These are phyloP conservation scores for Phytophthora pseudosyringae DNA, from an alignment of 352 stramenopile species.

Conservation along the genomic window DNA sequence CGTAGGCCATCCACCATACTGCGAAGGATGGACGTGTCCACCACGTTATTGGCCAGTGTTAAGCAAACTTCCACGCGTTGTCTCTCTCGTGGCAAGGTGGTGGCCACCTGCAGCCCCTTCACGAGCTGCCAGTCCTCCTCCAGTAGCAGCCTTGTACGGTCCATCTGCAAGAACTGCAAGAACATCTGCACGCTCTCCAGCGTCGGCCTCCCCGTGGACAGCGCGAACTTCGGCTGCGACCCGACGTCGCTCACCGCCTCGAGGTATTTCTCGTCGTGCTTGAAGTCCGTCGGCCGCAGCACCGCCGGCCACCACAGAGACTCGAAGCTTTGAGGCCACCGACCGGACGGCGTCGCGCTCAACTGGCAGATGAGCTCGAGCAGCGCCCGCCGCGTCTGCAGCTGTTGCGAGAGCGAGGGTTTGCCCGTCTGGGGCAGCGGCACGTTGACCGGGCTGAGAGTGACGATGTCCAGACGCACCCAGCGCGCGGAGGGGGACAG, in stretches of 20 bases:
- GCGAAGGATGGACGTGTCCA: slow-evolving; percentile 27
- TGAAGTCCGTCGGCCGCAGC: slow-evolving; percentile 14
- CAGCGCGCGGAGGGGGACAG: slow-evolving; percentile 21
- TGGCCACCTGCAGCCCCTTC: neutral
- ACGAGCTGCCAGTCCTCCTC: slow-evolving; percentile 20
- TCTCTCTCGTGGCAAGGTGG: neutral
- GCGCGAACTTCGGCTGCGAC: slow-evolving; percentile 8
- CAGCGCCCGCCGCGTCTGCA: slow-evolving; percentile 18
- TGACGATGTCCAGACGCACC: slow-evolving; percentile 18
- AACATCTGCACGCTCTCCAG: slow-evolving; percentile 27
- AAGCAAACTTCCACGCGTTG: slow-evolving; percentile 26
- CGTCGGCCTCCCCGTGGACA: slow-evolving; percentile 22
- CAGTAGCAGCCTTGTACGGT: slow-evolving; percentile 3
- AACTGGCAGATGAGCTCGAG: slow-evolving; percentile 32
- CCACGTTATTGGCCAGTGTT: slow-evolving; percentile 12
- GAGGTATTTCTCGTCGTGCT: slow-evolving; percentile 20
- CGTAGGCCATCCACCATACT: slow-evolving; percentile 17
- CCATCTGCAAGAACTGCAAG: slow-evolving; percentile 29
- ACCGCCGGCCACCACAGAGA: slow-evolving; percentile 26
- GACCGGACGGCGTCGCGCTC: slow-evolving; percentile 13
- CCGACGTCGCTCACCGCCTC: slow-evolving; percentile 17
- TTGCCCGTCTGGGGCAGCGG: slow-evolving; percentile 1
- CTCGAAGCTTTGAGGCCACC: slow-evolving; percentile 29
- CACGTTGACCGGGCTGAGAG: slow-evolving; percentile 2
- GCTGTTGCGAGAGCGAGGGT: slow-evolving; percentile 8